Percentiles rank a stretch among this genome's conserved stretches.
Evolutionary conservation across 805 yeast genomes (phyloP).

Genomic region (Candida silvatica): DNA sequence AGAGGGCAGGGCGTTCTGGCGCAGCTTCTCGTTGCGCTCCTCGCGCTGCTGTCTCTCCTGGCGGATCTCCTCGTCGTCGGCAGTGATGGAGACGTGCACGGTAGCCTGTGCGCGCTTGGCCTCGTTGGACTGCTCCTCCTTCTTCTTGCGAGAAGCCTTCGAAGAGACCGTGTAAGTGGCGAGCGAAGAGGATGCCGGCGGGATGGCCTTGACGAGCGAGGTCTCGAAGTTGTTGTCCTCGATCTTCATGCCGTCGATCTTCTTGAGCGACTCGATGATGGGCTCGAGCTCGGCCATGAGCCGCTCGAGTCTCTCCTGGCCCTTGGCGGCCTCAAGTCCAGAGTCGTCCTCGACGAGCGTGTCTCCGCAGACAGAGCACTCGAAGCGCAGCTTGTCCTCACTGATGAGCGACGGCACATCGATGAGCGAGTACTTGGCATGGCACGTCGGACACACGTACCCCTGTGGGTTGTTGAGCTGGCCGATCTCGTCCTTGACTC

Average conservation of each 20-base stretch:
- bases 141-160: conserved; percentile 20
- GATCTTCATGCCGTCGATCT: conserved; percentile 68
- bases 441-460: conserved; percentile 81
- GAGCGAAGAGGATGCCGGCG: conserved; percentile 63
- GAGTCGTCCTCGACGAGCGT: conserved; percentile 81
- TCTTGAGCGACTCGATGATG: conserved; percentile 70
- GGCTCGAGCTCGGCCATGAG: conserved; percentile 90
- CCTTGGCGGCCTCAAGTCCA: conserved; percentile 68
- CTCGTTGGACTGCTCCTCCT: conserved; percentile 19
- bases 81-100: conserved; percentile 81
- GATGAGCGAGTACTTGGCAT: conserved; percentile 69
- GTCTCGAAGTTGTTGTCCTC: conserved; percentile 89
- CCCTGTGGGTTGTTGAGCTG: conserved; percentile 90
- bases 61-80: conserved; percentile 66
- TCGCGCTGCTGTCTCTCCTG: conserved; percentile 59
- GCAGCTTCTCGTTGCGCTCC: conserved; percentile 60
- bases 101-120: conserved; percentile 63
- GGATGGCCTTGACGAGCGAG: conserved; percentile 73
- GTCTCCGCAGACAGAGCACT: conserved; percentile 79
- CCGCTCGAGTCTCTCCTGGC: conserved; percentile 73
- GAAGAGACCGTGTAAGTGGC: conserved; percentile 63
- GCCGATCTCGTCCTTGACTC: conserved; percentile 73
- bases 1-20: conserved; percentile 91
- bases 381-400: conserved; percentile 70
- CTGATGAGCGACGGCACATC: conserved; percentile 81